Base-by-base conservation (phyloP, 108 stramenopile genomes). In the Chaetoceros tenuissimus region DNA sequence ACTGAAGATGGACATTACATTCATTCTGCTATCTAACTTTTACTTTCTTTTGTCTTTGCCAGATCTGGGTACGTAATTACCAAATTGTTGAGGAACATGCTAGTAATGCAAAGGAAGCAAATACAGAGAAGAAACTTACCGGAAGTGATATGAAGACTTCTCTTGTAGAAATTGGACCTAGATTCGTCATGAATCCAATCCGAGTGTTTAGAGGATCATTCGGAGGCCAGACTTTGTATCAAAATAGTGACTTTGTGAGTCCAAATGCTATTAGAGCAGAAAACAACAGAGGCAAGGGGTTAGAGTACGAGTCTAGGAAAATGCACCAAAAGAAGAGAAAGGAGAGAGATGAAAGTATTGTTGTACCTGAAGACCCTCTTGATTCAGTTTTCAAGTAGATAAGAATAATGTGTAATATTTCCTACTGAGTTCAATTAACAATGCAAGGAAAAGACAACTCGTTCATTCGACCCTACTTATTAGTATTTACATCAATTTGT, bases 11-110 rank as follows among this genome's bases (percentile, higher is more conserved):
- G 34, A 40, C 13, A 13, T 10, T 40, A 40, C 34, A 13, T 40
- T 40, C 5, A 40, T 13, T 13, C 34, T 40, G 8, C 34, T 40
- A 40, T 10, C 34, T 10, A 40, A 40, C 13, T 10, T 10, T 40
- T 5, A 19, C 24, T 31, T 64, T 19, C 22, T 29, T 59, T 57
- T 48, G 57, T 57, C 48, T 19, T 21, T 31, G 44, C n/a, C 63
- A 92, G 89, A 94, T 99, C 58, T 99, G 97, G 97, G 94, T 98
- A 18, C 81, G 97, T 24, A 96, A 98, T 66, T 99, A 98, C 63
- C 96, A 98, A 74, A 97, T 99, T 50, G 62, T 97, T 7, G 96
- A 99, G 70, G 66, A 87, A 55, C 68, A 89, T 46, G 75, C 88
- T 2, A 60, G 74, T n/a, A 89, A 79, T 28, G 87, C 87, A 26